phyloP scores from a whole-genome alignment of 2,329 filamentous ascomycete genomes.

The Bipolaris victoriae region DNA sequence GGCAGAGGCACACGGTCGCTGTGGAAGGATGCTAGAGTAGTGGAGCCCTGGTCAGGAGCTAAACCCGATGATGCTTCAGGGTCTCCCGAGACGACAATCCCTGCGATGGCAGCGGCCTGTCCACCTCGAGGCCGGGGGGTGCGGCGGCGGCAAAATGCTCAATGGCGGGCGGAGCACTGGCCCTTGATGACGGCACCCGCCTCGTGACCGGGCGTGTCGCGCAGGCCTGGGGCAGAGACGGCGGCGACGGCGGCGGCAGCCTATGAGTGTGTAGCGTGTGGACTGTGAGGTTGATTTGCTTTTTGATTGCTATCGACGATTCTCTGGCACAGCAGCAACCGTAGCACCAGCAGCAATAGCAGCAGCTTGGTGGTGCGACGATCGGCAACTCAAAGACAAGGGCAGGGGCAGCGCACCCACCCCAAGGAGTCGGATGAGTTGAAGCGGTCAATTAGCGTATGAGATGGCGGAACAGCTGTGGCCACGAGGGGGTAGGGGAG shows the following conservation, averaged over 20 bases:
- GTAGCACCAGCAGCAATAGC: neutral
- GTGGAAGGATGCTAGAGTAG: constrained; percentile 31
- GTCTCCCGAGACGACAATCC: constrained; percentile 16
- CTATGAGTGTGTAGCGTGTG: neutral
- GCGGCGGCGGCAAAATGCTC: constrained; percentile 12
- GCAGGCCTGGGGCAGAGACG: neutral
- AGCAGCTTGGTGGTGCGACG: neutral
- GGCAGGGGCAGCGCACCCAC: constrained; percentile 13
- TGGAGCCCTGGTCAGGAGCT: constrained; percentile 10
- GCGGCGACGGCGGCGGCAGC: neutral
- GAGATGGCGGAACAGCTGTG: constrained; percentile 12
- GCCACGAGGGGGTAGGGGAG: neutral
- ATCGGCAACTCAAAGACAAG: constrained; percentile 6
- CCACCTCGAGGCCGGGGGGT: too few species aligned
- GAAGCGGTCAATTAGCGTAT: constrained; percentile 20
- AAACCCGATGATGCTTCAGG: constrained; percentile 16
- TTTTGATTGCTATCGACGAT: neutral
- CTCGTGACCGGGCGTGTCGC: neutral
- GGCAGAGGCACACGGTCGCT: constrained; percentile 24
- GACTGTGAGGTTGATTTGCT: neutral
- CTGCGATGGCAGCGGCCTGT: constrained; percentile 19
- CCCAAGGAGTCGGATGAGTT: constrained; percentile 10
- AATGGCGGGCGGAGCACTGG: constrained; percentile 1
- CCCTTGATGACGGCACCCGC: neutral
- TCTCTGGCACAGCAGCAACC: neutral